Base-by-base conservation (phyloP, 2,329 filamentous ascomycete genomes). In the Exophiala lecanii-corni region DNA sequence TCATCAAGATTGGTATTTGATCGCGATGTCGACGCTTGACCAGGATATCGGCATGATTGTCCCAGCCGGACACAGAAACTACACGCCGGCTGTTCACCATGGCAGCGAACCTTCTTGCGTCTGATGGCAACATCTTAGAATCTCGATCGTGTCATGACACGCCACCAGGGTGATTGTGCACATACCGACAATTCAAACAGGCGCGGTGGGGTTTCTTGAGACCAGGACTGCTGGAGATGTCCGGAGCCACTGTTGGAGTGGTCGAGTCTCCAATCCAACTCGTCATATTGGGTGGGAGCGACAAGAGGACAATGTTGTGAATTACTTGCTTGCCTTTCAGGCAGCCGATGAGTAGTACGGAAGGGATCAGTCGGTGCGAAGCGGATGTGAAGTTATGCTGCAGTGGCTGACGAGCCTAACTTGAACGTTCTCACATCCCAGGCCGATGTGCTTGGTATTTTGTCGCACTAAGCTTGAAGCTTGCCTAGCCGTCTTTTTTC, bases 171-270 rank as follows among this genome's bases (percentile, higher is more conserved):
- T 5, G 30, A 12, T 32, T 13, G n/a, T 13, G 12, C 12, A 35
- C 33, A 17, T 18, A 35, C 33, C 33, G 9, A 19, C 33, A 35
- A 35, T 35, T 35, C 7, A 35, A 35, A n/a, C 33, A 35, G 4
- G 33, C 33, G 15, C 33, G 33, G 19, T 35, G 33, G 6, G 10
- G 13, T 19, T 19, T 35, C 23, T 26, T 26, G 23, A 12, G 23
- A 7, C 23, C 23, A 7, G 23, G 23, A 6, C 7, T 7, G 23
- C 7, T 33, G 5, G 16, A 21, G 25, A 26, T 37, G 25, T 37
- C 12, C 17, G 20, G 5, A 26, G 23, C 23, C 12, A 12, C 12
- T 7, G 23, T 6, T 26, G 23, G 23, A 6, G 23, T 7, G 23
- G 23, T 26, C 12, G 23, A 26, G 6, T 26, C 23, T 6, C 23